Evolutionary conservation across 73 alveolate species (phyloP).

Genomic region (Tetrahymena malaccensis): DNA sequence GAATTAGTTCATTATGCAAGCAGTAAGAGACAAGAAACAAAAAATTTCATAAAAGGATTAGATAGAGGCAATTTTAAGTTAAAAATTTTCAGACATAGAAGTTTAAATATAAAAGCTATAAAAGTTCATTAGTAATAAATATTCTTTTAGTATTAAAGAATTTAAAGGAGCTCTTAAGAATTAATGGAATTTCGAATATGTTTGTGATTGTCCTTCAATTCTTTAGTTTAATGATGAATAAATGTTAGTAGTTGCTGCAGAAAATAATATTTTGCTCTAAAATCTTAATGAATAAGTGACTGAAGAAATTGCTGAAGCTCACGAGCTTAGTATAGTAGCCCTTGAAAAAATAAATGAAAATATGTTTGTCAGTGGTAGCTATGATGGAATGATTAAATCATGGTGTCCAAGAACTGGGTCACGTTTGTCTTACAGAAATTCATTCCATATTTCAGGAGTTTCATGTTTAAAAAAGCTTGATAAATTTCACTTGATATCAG

Average conservation of each 20-base stretch:
- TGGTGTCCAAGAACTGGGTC: not conserved
- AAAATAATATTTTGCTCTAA: not conserved
- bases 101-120: not conserved
- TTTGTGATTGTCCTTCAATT: not conserved
- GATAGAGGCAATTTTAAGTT: not conserved
- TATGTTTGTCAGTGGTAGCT: not conserved
- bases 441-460: not conserved
- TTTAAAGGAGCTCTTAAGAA: not conserved
- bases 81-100: not conserved
- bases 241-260: not conserved
- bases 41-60: not conserved
- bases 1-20: not conserved
- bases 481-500: not conserved
- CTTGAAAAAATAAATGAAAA: not conserved
- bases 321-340: not conserved
- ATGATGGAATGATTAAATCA: not conserved
- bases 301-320: not conserved
- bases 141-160: not conserved
- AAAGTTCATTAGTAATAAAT: not conserved
- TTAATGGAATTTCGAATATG: not conserved
- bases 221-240: not conserved
- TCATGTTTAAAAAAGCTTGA: not conserved
- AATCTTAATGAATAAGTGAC: not conserved
- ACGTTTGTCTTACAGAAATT: not conserved
- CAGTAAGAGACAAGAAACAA: not conserved